Evolutionary conservation across 2,329 filamentous ascomycete species (phyloP), one percentile per base, ranked within the genome.

Genomic region (Paracamarosporium sp.): DNA sequence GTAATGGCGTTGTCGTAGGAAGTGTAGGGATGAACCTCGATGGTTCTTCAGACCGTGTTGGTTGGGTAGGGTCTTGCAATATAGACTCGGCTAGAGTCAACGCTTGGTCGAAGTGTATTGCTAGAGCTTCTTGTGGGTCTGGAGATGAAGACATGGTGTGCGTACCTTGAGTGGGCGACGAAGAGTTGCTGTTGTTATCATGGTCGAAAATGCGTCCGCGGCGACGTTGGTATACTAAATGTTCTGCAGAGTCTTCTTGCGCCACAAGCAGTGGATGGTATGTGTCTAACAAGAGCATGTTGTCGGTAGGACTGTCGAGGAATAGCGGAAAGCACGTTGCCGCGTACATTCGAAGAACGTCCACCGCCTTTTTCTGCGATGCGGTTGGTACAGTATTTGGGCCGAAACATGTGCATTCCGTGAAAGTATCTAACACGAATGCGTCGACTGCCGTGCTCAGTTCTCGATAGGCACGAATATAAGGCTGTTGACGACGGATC

Each of bases 261-360:
- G 25, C 30, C 6, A 27, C 17, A 27, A 43, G 36, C 2, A 52
- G 36, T 17, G 50, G 50, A 5, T 43, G 36, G 27, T 52, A 52
- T 3, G 48, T 52, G 27, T 52, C 36, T 15, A 33, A 38, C 8
- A 20, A 31, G 28, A 43, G 36, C 17, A 43, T 44, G 25, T 44
- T 17, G 12, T 52, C 50, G 11, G 15, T 35, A n/a, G 50, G 50
- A n/a, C 36, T 43, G 4, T 52, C 38, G 15, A 52, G 31, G 25
- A 52, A 52, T 11, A 52, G 38, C 15, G 50, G 50, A 6, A 36
- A 53, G 30, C 50, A 53, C 17, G 50, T 45, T 8, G 50, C 50
- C 7, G 45, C 40, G 30, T 53, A 46, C 22, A 45, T 22, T 4
- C 40, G 22, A 11, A 53, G 50, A 2, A 36, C 40, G n/a, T 53